Evolutionary conservation across 1,284 basidiomycete species (phyloP).

Genomic region (Trichosporon faecale): DNA sequence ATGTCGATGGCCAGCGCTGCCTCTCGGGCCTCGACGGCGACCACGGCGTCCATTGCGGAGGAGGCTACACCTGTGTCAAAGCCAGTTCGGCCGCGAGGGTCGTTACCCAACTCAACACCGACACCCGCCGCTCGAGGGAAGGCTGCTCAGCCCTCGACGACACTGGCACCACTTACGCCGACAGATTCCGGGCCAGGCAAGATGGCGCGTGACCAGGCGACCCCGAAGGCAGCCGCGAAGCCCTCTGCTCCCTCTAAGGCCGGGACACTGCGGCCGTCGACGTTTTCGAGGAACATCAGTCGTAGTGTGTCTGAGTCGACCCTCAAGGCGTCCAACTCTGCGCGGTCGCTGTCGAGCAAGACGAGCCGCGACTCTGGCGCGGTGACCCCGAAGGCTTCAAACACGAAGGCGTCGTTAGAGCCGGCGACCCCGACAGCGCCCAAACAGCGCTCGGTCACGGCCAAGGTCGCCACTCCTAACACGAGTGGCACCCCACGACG

Average conservation of each 20-base stretch:
- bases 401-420: neutral
- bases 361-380: neutral
- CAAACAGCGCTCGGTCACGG: conserved; percentile 5
- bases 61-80: neutral
- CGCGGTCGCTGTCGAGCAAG: neutral
- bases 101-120: conserved; percentile 8
- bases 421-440: neutral
- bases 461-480: conserved; percentile 4
- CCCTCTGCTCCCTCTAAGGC: conserved; percentile 6
- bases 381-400: neutral
- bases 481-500: neutral
- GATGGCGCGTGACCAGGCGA: conserved; percentile 3
- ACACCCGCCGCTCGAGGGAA: neutral
- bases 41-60: neutral
- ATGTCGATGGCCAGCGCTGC: conserved; percentile 16
- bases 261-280: neutral
- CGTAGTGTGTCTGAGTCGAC: conserved; percentile 7
- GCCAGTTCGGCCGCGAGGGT: conserved; percentile 6
- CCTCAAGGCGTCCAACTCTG: conserved; percentile 6
- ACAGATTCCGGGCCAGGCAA: neutral
- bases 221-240: neutral
- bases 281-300: conserved; percentile 4
- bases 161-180: neutral
- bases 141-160: neutral
- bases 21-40: conserved; percentile 18